Percentiles rank a stretch among this genome's conserved stretches.
These are phyloP conservation scores for Xylaria acuta DNA, from an alignment of 495 filamentous ascomycete genomes.

Conservation along the genomic window DNA sequence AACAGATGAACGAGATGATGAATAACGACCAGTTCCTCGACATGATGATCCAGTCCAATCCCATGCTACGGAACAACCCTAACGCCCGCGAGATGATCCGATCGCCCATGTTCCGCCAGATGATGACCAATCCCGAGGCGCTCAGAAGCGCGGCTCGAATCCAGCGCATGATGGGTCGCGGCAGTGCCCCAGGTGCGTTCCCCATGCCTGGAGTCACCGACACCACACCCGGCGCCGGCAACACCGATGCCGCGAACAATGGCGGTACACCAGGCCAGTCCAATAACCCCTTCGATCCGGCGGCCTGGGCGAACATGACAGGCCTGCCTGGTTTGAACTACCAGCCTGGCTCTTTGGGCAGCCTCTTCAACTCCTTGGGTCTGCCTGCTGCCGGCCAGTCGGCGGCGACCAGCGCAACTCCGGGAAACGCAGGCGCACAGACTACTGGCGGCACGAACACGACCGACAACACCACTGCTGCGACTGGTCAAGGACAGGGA, in stretches of 20 bases:
- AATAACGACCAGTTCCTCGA: conserved; percentile 91
- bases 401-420: neutral
- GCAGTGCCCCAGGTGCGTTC: conserved; percentile 60
- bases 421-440: conserved; percentile 20
- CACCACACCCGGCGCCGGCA: conserved; percentile 59
- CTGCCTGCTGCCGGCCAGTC: conserved; percentile 11
- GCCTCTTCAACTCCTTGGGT: conserved; percentile 29
- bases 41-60: conserved; percentile 88
- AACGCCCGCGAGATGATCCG: conserved; percentile 82
- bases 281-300: conserved; percentile 53
- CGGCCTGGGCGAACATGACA: conserved; percentile 35
- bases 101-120: conserved; percentile 83
- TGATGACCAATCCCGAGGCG: conserved; percentile 93
- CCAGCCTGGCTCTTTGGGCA: conserved; percentile 2
- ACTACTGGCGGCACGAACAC: conserved; percentile 23
- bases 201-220: conserved; percentile 90
- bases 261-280: conserved; percentile 21
- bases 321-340: conserved; percentile 37
- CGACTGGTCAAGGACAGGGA: conserved; percentile 36
- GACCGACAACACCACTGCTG: conserved; percentile 14
- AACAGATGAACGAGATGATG: conserved; percentile 89
- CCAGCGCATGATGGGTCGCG: conserved; percentile 69
- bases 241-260: conserved; percentile 31
- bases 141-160: conserved; percentile 81
- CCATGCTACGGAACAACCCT: conserved; percentile 84